Evolutionary conservation across 805 yeast genomes (phyloP).

Genomic region (Lipomyces kockii): DNA sequence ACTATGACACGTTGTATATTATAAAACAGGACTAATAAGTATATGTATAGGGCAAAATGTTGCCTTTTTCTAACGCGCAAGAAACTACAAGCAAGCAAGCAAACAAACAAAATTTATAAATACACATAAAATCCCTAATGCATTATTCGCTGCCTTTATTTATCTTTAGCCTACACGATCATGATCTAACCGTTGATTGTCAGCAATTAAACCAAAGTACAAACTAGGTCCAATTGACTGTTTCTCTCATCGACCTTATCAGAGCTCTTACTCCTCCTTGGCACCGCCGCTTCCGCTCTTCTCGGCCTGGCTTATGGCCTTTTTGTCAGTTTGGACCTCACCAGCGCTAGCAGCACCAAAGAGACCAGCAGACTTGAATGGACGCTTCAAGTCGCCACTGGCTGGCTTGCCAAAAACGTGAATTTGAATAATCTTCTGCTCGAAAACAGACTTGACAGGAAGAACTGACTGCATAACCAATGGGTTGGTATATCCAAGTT

Average conservation of each 20-base stretch:
- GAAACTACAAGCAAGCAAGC: background rate
- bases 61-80: background rate
- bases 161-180: background rate
- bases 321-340: slow-evolving; percentile 80
- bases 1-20: background rate
- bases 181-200: background rate
- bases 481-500: slow-evolving; percentile 97
- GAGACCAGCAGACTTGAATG: slow-evolving; percentile 86
- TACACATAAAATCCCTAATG: background rate
- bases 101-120: background rate
- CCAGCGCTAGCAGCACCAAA: slow-evolving; percentile 53
- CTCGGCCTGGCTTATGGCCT: slow-evolving; percentile 83
- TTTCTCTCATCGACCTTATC: background rate
- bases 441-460: slow-evolving; percentile 87
- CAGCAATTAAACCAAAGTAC: no score
- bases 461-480: slow-evolving; percentile 91
- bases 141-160: background rate
- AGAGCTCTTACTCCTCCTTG: slow-evolving; percentile 70
- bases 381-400: slow-evolving; percentile 90
- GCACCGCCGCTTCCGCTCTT: slow-evolving; percentile 77
- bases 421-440: slow-evolving; percentile 87
- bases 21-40: background rate
- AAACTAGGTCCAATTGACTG: background rate
- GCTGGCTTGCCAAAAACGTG: slow-evolving; percentile 85
- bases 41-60: background rate